Conservation (phyloP, 768 basidiomycete genomes). For the Termitomyces sp. region DNA sequence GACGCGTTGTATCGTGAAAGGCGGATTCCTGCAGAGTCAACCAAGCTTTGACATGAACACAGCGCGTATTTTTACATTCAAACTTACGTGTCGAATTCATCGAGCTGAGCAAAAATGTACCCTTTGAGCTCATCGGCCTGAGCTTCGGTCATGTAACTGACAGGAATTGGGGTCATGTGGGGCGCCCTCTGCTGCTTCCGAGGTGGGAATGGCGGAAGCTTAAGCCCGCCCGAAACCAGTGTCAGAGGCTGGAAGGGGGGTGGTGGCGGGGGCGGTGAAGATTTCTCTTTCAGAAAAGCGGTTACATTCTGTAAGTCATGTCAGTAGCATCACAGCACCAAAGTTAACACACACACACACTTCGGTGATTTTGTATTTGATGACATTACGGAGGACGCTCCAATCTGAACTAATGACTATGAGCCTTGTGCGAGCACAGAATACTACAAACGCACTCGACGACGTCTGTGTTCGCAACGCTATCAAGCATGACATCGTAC, state of each 20-base stretch:
- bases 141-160: slow-evolving; percentile 52
- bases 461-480: slow-evolving; percentile 59
- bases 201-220: slow-evolving; percentile 68
- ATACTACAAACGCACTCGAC: slow-evolving; percentile 42
- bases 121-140: slow-evolving; percentile 56
- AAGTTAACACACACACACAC: slow-evolving; percentile 29
- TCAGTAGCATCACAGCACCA: slow-evolving; percentile 7
- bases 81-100: slow-evolving; percentile 71
- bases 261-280: slow-evolving; percentile 27
- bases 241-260: slow-evolving; percentile 35
- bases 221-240: slow-evolving; percentile 54
- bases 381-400: slow-evolving; percentile 59
- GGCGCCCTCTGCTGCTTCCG: slow-evolving; percentile 40
- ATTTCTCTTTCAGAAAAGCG: slow-evolving; percentile 38
- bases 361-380: slow-evolving; percentile 68
- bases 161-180: slow-evolving; percentile 48
- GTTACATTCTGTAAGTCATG: slow-evolving; percentile 38
- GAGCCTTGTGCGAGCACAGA: slow-evolving; percentile 5
- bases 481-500: slow-evolving; percentile 51
- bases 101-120: slow-evolving; percentile 55
- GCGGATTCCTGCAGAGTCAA: slow-evolving; percentile 40
- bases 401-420: slow-evolving; percentile 54
- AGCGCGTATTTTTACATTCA: neutral
- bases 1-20: slow-evolving; percentile 87
- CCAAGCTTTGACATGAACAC: slow-evolving; percentile 3